These are phyloP conservation scores for Ananas comosus DNA, from an alignment of 176 grass and related monocot species.

Conservation along the genomic window DNA sequence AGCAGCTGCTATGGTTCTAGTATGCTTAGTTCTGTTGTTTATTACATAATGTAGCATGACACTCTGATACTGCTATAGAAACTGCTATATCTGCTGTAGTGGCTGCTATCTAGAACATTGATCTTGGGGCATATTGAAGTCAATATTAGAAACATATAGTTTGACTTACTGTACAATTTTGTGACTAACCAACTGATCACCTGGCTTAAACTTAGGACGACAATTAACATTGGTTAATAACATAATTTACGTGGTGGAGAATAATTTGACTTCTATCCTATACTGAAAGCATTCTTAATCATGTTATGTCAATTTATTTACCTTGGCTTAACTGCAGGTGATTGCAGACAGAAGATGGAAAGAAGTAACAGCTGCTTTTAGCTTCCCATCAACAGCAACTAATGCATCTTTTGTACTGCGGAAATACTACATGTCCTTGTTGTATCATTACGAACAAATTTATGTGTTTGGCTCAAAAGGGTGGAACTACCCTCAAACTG, in stretches of 20 bases:
- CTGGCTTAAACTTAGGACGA: too few relatives aligned
- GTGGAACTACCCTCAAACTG: conserved; percentile 41
- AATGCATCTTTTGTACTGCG: conserved; percentile 90
- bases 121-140: too few relatives aligned
- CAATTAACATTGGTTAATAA: too few relatives aligned
- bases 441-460: conserved; percentile 82
- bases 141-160: too few relatives aligned
- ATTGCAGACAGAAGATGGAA: conserved; percentile 77
- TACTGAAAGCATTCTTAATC: conserved; percentile 1
- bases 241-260: too few relatives aligned
- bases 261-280: not conserved
- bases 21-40: too few relatives aligned
- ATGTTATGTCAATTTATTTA: conserved; percentile 2
- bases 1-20: too few relatives aligned
- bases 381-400: conserved; percentile 72
- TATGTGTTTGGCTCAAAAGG: conserved; percentile 62
- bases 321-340: conserved; percentile 41
- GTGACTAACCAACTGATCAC: not conserved
- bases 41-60: too few relatives aligned
- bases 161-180: not conserved
- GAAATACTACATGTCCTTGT: conserved; percentile 78
- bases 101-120: too few relatives aligned
- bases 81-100: too few relatives aligned
- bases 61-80: too few relatives aligned
- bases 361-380: conserved; percentile 84